Evolutionary conservation across 164 flowering plant genomes (phyloP), one percentile per base, ranked within the genome.

Genomic region (Taxillus chinensis): DNA sequence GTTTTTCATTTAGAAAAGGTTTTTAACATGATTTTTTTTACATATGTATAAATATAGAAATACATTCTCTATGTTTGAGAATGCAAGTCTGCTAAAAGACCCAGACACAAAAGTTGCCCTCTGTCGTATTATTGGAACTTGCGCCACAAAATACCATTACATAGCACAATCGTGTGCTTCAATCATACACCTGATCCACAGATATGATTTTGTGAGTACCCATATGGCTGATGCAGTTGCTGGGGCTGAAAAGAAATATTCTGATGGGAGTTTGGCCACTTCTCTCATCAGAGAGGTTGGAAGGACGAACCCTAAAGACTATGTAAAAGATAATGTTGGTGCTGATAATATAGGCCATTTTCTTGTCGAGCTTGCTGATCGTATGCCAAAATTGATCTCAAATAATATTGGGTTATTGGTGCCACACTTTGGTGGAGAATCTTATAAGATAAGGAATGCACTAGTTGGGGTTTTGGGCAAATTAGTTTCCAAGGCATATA

Each of bases 341-440:
- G 97, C 99, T 56, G 99, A 95, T 62, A 95, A 95, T 66, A 65
- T 90, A 63, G 99, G 97, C 39, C 82, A 91, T 13, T 90, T 95
- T 70, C 81, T 95, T 49, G 90, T 90, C 42, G 97, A 95, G 76
- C 85, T 95, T 66, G 82, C 99, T 69, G 97, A 87, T 37, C 71
- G 85, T 62, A 55, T 87, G 67, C 99, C 99, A 17, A 95, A 83
- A 74, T 74, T 91, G 73, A 64, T 89, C 40, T 86, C 99, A 5
- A 80, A 77, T 6, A 90, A 95, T 64, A 72, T 95, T 55, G 99
- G 97, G 14, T 53, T 95, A 45, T 67, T 95, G 73, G 73, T 95
- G 41, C 87, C 95, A 7, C 99, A 95, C 57, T 90, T 95, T 81
- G 97, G 96, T 62, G 99, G 97, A 38, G 99, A 95, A 64, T 95